Base-by-base conservation (phyloP, 768 basidiomycete genomes). In the Mycena rebaudengoi region DNA sequence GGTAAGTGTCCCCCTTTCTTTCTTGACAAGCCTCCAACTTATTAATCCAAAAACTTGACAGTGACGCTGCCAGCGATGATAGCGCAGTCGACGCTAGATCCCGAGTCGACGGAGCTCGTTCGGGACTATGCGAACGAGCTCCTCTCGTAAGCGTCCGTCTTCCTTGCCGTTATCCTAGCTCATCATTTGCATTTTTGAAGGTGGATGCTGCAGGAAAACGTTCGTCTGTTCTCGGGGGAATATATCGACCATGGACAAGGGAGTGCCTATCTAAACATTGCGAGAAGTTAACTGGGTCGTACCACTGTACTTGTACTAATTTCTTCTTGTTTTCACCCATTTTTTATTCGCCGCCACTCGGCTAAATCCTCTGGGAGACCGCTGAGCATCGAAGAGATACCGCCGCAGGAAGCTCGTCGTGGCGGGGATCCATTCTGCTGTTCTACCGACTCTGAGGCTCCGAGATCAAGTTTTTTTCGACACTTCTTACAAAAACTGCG, bases 31-130 rank as follows among this genome's bases (percentile, higher is more conserved):
- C 21, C n/a, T 10, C 16, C 5, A 33, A 30, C n/a, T 30, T 33
- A 28, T 46, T 55, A 26, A 14, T 32, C 20, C 45, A 5, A 20
- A 25, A 23, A 23, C 41, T 30, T n/a, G 26, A 37, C 65, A 98
- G 97, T 99, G 76, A 95, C 91, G 67, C 82, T 99, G 37, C 98
- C 97, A 1, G 87, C 88, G 68, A 96, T 98, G 87, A 90, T 98
- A 30, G 88, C 91, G 1, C 89, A 86, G 65, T 95, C 96, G 14
- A 88, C 87, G n/a, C 89, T 99, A 83, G 97, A 99, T 72, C 80
- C 88, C 3, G 96, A 97, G 73, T 93, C 92, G 13, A 90, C 96
- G 20, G 79, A 78, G 23, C 81, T 98, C 7, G 86, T 99, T 14
- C 82, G 91, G 64, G 96, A 98, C 69, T 95, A 98, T 75, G 89